Conservation (phyloP, 2,329 filamentous ascomycete species). For the Aspergillus texensis region DNA sequence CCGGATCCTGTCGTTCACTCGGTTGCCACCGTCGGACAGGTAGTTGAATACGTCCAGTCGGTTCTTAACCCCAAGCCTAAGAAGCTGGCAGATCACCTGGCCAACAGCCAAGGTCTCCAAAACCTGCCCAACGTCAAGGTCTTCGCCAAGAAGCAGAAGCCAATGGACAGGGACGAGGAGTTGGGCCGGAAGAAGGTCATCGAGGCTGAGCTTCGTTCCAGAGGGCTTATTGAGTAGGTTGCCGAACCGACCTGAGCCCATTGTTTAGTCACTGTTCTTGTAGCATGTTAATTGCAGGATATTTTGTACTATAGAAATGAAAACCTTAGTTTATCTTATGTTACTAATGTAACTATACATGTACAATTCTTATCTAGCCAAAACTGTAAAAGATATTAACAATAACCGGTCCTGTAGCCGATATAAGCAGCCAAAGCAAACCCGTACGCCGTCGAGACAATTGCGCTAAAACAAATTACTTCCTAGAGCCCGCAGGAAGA, state of each 20-base stretch:
- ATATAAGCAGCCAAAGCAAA: conserved; percentile 7
- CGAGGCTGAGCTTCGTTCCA: conserved; percentile 66
- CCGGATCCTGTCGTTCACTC: conserved; percentile 68
- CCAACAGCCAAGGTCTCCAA: conserved; percentile 49
- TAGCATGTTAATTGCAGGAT: conserved; percentile 23
- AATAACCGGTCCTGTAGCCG: conserved; percentile 15
- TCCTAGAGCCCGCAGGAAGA: conserved; percentile 49
- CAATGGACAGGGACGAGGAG: conserved; percentile 70
- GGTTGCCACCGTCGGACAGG: conserved; percentile 56
- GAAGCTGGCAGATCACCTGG: conserved; percentile 65
- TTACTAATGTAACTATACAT: conserved; percentile 11
- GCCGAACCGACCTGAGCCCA: background rate
- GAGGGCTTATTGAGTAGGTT: conserved; percentile 58
- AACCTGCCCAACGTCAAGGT: conserved; percentile 71
- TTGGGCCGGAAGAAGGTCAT: conserved; percentile 81
- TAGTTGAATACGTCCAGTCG: conserved; percentile 55
- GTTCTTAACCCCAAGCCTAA: conserved; percentile 44
- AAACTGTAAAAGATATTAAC: background rate
- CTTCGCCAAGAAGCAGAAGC: conserved; percentile 64
- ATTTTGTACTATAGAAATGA: conserved; percentile 28
- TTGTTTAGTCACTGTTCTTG: conserved; percentile 19
- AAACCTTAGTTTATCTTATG: conserved; percentile 10
- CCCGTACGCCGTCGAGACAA: conserved; percentile 5
- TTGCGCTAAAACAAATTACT: conserved; percentile 24
- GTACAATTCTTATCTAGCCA: background rate